Evolutionary conservation across 1,284 basidiomycete genomes (phyloP).

Genomic region (Taiwanofungus camphoratus): DNA sequence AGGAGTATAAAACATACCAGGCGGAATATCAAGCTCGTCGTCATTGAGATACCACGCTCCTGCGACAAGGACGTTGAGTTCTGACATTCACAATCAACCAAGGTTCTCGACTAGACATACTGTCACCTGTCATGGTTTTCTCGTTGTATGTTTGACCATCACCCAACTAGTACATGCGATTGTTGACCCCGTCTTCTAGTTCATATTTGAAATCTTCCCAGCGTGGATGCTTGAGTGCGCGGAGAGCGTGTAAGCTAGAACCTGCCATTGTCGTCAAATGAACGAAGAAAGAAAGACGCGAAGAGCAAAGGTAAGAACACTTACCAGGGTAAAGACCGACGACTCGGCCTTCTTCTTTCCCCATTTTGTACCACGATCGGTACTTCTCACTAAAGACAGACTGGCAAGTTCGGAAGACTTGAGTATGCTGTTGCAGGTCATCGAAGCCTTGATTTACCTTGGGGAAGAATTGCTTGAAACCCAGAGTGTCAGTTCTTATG

Average conservation of each 20-base stretch:
- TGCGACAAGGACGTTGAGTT: slow-evolving; percentile 13
- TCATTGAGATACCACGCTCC: slow-evolving; percentile 42
- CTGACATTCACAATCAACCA: not conserved
- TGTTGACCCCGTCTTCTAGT: slow-evolving; percentile 35
- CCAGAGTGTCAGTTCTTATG: not conserved
- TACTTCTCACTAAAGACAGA: slow-evolving; percentile 56
- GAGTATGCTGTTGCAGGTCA: not conserved
- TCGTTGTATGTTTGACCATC: slow-evolving; percentile 46
- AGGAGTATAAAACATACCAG: not conserved
- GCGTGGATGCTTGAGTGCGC: slow-evolving; percentile 45
- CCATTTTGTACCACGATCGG: slow-evolving; percentile 62
- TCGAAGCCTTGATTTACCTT: slow-evolving; percentile 26
- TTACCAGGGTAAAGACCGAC: slow-evolving; percentile 56
- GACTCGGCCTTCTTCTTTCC: slow-evolving; percentile 51
- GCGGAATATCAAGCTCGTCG: slow-evolving; percentile 27
- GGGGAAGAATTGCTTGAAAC: slow-evolving; percentile 38
- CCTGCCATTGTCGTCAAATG: slow-evolving; percentile 29
- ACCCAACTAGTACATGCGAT: slow-evolving; percentile 55
- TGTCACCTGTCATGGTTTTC: slow-evolving; percentile 38
- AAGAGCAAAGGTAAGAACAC: slow-evolving; percentile 1
- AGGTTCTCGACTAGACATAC: slow-evolving; percentile 31
- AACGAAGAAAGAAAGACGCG: not conserved
- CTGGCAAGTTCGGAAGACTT: slow-evolving; percentile 26
- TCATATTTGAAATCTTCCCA: slow-evolving; percentile 66
- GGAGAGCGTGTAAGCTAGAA: slow-evolving; percentile 47